Evolutionary conservation across 352 stramenopile species (phyloP), one percentile per base, ranked within the genome.

Genomic region (Phytophthora podocarpi): DNA sequence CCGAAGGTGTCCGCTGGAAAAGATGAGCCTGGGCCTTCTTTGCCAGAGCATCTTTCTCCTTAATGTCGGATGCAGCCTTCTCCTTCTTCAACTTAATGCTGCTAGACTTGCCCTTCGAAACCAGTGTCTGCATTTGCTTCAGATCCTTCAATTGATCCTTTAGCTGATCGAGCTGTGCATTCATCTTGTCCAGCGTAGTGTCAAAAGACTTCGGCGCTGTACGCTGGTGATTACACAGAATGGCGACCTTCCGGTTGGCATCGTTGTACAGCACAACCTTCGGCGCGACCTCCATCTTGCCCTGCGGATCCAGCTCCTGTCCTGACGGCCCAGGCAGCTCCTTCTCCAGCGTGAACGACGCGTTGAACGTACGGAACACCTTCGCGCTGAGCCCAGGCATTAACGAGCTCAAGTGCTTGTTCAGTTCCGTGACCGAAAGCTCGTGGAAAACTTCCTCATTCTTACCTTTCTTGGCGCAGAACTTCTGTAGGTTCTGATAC

Each of bases 321-420:
- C 63, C 58, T 56, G 59, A 64, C 3, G 68, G 60, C 2, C 65
- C 58, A 36, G 84, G 86, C 34, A 99, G 78, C 78, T 99, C 93
- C 68, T 98, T 93, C 72, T 99, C 95, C 26, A 99, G 82, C 31
- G 98, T 99, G 39, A 99, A 93, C 1, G 96, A 99, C 4, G 98
- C 98, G 81, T 99, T 99, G 85, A 99, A 99, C 26, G 98, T 99
- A 98, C 98, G 96, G 76, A 99, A 99, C 0, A 99, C 98, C 78
- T 99, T 99, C 42, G 98, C 98, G 27, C 95, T 98, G 4, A 99
- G 81, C 1, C 98, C 98, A 16, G 97, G 95, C 98, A 99, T 99
- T 43, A 99, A 92, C 27, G 86, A 97, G 58, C 97, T 98, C 51
- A 99, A 76, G 74, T 99, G 97, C 49, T 96, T 93, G 88, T 99